Base-by-base conservation (phyloP, 352 stramenopile species). In the Aphanomyces invadans region DNA sequence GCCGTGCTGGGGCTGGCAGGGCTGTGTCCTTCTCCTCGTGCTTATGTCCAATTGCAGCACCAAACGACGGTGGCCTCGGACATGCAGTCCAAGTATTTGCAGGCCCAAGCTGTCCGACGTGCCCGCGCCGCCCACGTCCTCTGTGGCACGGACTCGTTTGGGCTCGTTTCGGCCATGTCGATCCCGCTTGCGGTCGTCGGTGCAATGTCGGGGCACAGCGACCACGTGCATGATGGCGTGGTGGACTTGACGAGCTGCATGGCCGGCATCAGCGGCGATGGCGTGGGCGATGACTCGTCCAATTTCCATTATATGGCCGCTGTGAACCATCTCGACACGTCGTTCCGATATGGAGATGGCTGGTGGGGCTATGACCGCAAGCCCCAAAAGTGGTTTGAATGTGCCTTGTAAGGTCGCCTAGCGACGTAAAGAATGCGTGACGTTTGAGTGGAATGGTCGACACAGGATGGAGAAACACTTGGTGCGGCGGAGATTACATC, bases 351-450 rank as follows among this genome's bases (percentile, higher is more conserved):
- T 48, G 70, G 68, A 28, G 67, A 77, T 44, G 72, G 70, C 28
- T 67, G 54, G 52, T 75, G 69, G 59, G 72, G 72, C 38, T 52
- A 61, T 23, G 57, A 68, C 46, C 65, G 72, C 46, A 77, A 77
- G 70, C 70, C 72, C 23, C 46, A 74, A 28, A 77, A 77, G 61
- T 77, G 70, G 72, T 75, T 77, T 56, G 71, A 77, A 54, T 77
- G 72, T 48, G 66, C 74, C 31, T 74, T 77, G 39, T 70, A 71
- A 56, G 39, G n/a, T 48, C n/a, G n/a, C n/a, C n/a, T n/a, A n/a
- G n/a, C n/a, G n/a, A n/a, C n/a, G n/a, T n/a, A n/a, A n/a, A n/a
- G n/a, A n/a, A n/a, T n/a, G n/a, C n/a, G n/a, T n/a, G n/a, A n/a
- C n/a, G n/a, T n/a, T n/a, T n/a, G n/a, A n/a, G n/a, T n/a, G n/a